Evolutionary conservation across 345 rosid genomes (phyloP).

Genomic region (Reutealis trisperma): DNA sequence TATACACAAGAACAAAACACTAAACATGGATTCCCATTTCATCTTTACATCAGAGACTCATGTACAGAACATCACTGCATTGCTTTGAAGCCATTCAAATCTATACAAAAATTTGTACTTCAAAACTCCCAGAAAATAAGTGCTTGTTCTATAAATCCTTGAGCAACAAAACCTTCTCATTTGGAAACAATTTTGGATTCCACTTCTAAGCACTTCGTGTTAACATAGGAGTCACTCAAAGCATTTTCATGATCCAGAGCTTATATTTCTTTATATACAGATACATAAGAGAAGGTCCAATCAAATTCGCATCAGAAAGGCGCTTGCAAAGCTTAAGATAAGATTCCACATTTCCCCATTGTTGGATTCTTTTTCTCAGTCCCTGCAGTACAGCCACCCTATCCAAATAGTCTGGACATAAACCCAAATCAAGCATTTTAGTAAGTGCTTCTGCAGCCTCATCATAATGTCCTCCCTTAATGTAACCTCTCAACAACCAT

Average conservation of each 20-base stretch:
- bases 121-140: neutral
- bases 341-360: constrained; percentile 49
- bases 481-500: constrained; percentile 83
- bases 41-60: constrained; percentile 7
- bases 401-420: constrained; percentile 80
- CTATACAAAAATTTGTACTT: constrained; percentile 29
- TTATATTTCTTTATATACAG: constrained; percentile 67
- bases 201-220: neutral
- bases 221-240: constrained; percentile 29
- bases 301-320: constrained; percentile 59
- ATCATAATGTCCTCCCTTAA: constrained; percentile 79
- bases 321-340: constrained; percentile 72
- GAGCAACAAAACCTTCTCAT: neutral
- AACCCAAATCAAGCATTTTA: constrained; percentile 73
- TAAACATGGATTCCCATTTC: neutral
- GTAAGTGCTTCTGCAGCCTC: constrained; percentile 71
- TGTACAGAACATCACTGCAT: neutral
- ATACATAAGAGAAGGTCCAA: constrained; percentile 80
- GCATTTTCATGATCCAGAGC: constrained; percentile 81
- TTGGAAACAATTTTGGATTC: constrained; percentile 7
- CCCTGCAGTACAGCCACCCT: constrained; percentile 90
- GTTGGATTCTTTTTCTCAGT: constrained; percentile 68
- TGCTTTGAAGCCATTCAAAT: constrained; percentile 10
- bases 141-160: neutral
- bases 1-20: neutral